These are phyloP conservation scores for Gleditsia sinensis DNA, from an alignment of 306 rosid genomes.

Conservation along the genomic window DNA sequence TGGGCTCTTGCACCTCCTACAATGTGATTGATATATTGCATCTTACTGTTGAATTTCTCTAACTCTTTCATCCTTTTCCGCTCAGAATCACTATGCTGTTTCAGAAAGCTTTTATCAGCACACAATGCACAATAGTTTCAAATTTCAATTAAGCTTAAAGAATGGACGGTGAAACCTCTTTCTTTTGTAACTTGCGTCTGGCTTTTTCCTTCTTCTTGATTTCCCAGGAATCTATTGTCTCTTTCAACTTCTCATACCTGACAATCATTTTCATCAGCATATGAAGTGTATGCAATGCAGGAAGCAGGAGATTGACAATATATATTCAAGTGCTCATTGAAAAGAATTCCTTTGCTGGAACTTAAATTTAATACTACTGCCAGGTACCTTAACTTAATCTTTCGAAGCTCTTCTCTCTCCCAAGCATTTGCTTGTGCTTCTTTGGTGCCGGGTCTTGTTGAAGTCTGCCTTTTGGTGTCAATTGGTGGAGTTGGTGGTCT, in stretches of 20 bases:
- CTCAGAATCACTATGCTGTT: conserved; percentile 43
- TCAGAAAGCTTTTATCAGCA: not conserved
- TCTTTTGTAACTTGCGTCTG: conserved; percentile 39
- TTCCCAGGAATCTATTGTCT: conserved; percentile 74
- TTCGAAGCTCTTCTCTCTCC: conserved; percentile 65
- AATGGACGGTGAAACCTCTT: conserved; percentile 46
- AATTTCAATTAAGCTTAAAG: not conserved
- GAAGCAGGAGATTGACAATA: not conserved
- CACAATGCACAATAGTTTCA: not conserved
- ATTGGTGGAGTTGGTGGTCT: conserved; percentile 26
- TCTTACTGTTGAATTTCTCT: conserved; percentile 36
- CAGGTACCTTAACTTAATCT: conserved; percentile 61
- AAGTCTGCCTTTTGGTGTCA: conserved; percentile 30
- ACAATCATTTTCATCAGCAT: conserved; percentile 29
- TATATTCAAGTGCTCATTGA: not conserved
- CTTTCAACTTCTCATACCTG: conserved; percentile 63
- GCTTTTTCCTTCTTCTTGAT: conserved; percentile 59
- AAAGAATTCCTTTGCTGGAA: not conserved
- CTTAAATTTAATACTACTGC: not conserved
- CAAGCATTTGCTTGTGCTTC: conserved; percentile 63
- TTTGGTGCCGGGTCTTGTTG: conserved; percentile 9
- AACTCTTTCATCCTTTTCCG: conserved; percentile 44
- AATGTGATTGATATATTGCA: conserved; percentile 46
- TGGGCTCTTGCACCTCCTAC: conserved; percentile 66
- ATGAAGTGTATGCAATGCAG: not conserved